Evolutionary conservation across 345 rosid genomes (phyloP).

Genomic region (Acer yangbiense): DNA sequence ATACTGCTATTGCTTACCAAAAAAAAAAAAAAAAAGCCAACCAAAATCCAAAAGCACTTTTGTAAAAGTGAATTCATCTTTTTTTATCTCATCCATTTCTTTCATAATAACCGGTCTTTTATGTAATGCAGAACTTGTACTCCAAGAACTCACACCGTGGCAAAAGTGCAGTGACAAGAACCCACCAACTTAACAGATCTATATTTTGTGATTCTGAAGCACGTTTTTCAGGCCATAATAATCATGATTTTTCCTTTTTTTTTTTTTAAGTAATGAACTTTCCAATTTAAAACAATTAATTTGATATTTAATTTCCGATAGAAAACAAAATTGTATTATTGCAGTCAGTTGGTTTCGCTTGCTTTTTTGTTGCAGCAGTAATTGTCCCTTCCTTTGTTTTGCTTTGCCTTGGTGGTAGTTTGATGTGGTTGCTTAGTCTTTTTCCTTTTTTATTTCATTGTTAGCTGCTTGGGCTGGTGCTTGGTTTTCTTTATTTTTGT

Average conservation of each 20-base stretch:
- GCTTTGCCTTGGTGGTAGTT: no score
- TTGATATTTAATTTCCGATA: not conserved
- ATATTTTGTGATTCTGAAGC: not conserved
- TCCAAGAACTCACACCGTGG: conserved; percentile 7
- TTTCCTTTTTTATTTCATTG: no score
- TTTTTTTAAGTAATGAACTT: not conserved
- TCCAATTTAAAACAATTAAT: not conserved
- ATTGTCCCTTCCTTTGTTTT: no score
- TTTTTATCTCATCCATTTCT: not conserved
- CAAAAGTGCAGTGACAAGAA: not conserved
- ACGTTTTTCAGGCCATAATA: not conserved
- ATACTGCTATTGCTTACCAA: not conserved
- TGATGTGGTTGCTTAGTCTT: no score
- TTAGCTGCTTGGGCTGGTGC: no score
- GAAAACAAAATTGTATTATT: not conserved
- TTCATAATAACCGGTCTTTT: not conserved
- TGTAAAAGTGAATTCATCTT: not conserved
- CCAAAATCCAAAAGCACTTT: not conserved
- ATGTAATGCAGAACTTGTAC: not conserved
- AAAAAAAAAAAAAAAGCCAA: not conserved
- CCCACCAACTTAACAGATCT: not conserved
- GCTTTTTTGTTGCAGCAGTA: no score
- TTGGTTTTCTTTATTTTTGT: no score
- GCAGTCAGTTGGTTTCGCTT: not conserved
- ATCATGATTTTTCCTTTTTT: not conserved